Base-by-base conservation (phyloP, 2,329 filamentous ascomycete genomes). In the Curvularia sp. region DNA sequence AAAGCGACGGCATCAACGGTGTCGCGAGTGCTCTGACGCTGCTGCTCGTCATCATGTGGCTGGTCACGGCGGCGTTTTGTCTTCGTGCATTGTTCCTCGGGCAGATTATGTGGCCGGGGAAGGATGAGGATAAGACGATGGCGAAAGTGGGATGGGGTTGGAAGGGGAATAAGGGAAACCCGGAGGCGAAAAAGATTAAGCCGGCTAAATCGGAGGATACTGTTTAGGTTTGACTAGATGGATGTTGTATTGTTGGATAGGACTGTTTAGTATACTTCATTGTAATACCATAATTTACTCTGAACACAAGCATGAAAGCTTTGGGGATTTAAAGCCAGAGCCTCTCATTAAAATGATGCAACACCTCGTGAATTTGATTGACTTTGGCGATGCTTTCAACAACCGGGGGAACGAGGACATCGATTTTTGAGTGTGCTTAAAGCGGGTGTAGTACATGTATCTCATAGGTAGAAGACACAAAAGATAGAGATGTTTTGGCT, bases 21-120 rank as follows among this genome's bases (percentile, higher is more conserved):
- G 76, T 88, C 22, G 81, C 82, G 2, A 83, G 82, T 15, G 85
- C 81, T 18, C 80, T 88, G 80, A 85, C 85, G 0, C 73, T 87
- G 20, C 63, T 83, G 13, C 70, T 89, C 52, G 79, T 88, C 6
- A 70, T 77, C 13, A 81, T 84, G 69, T 89, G 85, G 82, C 49
- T 86, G 1, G 79, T 86, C 0, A 81, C 85, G 24, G 78, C 82
- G 9, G 72, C 77, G 20, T 77, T 79, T 42, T 82, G 86, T 66
- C 67, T 84, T 2, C 75, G 78, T 24, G 86, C 85, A 2, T 77
- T 88, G 4, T 73, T 78, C 58, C 75, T 72, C 10, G 77, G 81
- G 53, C 78, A 85, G 50, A 83, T 88, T 43, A 75, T 87, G 63
- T 86, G 81, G 71, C 83, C 83, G 1, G 85, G 85, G 1, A 74